Conservation (phyloP, 148 eudicot species). For the Chenopodium formosanum region DNA sequence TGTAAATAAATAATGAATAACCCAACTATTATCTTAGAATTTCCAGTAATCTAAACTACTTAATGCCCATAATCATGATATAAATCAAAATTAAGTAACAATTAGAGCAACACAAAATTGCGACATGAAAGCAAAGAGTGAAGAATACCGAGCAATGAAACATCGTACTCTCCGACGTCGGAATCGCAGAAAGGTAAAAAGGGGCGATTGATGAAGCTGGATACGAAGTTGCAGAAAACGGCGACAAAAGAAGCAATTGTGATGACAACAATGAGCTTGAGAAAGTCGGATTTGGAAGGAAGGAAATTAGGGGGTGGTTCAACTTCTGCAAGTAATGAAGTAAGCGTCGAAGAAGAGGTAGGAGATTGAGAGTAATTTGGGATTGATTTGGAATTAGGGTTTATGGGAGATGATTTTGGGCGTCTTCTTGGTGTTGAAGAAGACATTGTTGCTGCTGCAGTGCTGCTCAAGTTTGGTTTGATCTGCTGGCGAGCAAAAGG, state of each 20-base stretch:
- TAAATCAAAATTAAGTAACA: background rate
- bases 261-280: constrained; percentile 52
- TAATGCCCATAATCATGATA: no score
- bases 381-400: constrained; percentile 22
- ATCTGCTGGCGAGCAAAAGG: background rate
- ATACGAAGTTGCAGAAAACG: constrained; percentile 35
- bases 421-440: constrained; percentile 29
- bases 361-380: constrained; percentile 17
- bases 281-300: constrained; percentile 60
- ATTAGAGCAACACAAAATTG: background rate
- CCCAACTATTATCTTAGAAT: no score
- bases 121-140: background rate
- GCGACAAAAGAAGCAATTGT: constrained; percentile 56
- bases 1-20: background rate
- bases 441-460: background rate
- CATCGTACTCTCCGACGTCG: constrained; percentile 34
- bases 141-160: constrained; percentile 39
- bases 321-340: constrained; percentile 28
- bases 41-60: no score
- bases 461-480: background rate
- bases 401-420: constrained; percentile 22
- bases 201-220: constrained; percentile 30
- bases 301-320: constrained; percentile 54
- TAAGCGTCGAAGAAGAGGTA: constrained; percentile 28
- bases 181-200: constrained; percentile 63